Conservation (phyloP, 306 rosid species). For the Abrus pulchellus region DNA sequence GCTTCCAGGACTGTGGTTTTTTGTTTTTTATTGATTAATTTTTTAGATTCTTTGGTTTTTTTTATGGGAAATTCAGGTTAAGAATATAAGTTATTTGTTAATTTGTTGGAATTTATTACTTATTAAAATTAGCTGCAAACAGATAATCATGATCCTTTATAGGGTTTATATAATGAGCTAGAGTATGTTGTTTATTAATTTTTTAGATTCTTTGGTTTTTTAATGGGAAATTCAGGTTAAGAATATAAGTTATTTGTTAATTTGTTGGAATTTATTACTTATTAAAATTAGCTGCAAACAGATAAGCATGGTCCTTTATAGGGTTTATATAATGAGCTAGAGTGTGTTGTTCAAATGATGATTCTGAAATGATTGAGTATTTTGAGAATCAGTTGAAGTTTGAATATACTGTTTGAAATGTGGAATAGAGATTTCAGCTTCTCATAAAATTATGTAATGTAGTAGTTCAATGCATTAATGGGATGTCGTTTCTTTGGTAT, state of each 20-base stretch:
- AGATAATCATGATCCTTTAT: slow-evolving; percentile 21
- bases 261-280: slow-evolving; percentile 41
- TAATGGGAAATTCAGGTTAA: not conserved
- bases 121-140: not conserved
- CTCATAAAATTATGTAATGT: not conserved
- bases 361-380: slow-evolving; percentile 14
- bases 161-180: slow-evolving; percentile 3
- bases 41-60: not conserved
- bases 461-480: not conserved
- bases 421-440: slow-evolving; percentile 22
- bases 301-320: slow-evolving; percentile 22
- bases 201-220: slow-evolving; percentile 2
- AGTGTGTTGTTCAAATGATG: slow-evolving; percentile 9
- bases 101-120: slow-evolving; percentile 35
- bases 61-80: not conserved
- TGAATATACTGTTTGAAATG: slow-evolving; percentile 22
- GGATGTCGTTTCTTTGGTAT: slow-evolving; percentile 17
- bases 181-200: not conserved
- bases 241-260: not conserved
- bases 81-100: not conserved
- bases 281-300: not conserved
- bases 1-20: slow-evolving; percentile 37
- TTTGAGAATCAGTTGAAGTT: not conserved
- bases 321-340: slow-evolving; percentile 4
- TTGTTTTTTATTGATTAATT: not conserved